Percentiles rank a stretch among this genome's conserved stretches.
Conservation (phyloP, 2,329 filamentous ascomycete species). For the Colletotrichum nymphaeae region DNA sequence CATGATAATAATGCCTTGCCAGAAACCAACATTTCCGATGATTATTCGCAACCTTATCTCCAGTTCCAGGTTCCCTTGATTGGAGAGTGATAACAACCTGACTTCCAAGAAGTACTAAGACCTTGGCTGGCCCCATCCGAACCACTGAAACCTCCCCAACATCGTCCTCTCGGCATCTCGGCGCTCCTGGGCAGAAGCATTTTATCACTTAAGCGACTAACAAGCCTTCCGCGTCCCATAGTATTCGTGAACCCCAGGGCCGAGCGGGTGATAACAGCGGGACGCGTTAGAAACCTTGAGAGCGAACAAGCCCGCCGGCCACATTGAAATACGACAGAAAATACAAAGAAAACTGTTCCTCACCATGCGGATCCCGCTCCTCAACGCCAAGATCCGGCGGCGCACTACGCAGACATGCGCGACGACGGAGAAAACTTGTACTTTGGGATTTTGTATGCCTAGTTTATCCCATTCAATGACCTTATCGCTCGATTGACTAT, state of each 20-base stretch:
- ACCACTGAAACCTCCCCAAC: conserved; percentile 10
- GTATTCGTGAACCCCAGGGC: neutral
- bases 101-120: conserved; percentile 23
- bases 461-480: conserved; percentile 16
- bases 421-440: neutral
- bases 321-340: too few relatives aligned
- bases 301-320: neutral
- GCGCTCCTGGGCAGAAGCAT: neutral
- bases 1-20: neutral
- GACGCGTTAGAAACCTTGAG: neutral
- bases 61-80: neutral
- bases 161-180: neutral
- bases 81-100: conserved; percentile 28
- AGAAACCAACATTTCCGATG: neutral
- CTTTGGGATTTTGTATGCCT: neutral
- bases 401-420: neutral
- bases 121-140: conserved; percentile 12
- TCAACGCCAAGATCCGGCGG: conserved; percentile 17
- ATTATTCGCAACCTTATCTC: conserved; percentile 1
- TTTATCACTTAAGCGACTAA: neutral
- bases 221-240: conserved; percentile 7
- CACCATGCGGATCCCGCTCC: neutral
- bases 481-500: conserved; percentile 27
- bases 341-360: neutral
- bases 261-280: neutral